Conservation (phyloP, 2,329 filamentous ascomycete species). For the Ceratocystis diversiconidia region DNA sequence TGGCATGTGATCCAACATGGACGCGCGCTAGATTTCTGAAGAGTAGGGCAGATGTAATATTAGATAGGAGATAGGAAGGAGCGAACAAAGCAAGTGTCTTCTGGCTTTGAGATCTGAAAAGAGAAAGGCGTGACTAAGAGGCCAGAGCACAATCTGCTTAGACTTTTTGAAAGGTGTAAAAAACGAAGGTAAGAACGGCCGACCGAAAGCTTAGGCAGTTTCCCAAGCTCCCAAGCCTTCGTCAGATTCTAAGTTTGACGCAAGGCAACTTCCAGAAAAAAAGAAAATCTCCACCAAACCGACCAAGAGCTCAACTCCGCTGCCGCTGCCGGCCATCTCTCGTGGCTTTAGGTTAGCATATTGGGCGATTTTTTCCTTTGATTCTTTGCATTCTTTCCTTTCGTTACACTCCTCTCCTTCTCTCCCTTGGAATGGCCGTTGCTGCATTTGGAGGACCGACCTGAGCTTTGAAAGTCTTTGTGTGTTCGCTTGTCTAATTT, state of each 20-base stretch:
- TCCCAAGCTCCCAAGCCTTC: not conserved
- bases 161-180: not conserved
- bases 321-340: not conserved
- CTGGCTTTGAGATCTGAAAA: not conserved
- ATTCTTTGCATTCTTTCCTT: not conserved
- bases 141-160: not conserved
- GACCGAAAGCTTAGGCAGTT: not conserved
- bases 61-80: not conserved
- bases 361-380: not conserved
- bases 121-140: not conserved
- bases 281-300: not conserved
- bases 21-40: not conserved
- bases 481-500: not conserved
- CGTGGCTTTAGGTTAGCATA: not conserved
- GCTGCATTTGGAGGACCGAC: not conserved
- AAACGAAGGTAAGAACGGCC: not conserved
- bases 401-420: not conserved
- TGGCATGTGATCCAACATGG: slow-evolving; percentile 9
- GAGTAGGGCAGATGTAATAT: not conserved
- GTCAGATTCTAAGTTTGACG: not conserved
- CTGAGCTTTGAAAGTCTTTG: not conserved
- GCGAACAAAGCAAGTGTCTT: not conserved
- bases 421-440: not conserved
- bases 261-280: not conserved
- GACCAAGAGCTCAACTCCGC: not conserved